Percentiles rank a stretch among this genome's conserved stretches.
Conservation (phyloP, 2,329 filamentous ascomycete species). For the Claviceps citrina region DNA sequence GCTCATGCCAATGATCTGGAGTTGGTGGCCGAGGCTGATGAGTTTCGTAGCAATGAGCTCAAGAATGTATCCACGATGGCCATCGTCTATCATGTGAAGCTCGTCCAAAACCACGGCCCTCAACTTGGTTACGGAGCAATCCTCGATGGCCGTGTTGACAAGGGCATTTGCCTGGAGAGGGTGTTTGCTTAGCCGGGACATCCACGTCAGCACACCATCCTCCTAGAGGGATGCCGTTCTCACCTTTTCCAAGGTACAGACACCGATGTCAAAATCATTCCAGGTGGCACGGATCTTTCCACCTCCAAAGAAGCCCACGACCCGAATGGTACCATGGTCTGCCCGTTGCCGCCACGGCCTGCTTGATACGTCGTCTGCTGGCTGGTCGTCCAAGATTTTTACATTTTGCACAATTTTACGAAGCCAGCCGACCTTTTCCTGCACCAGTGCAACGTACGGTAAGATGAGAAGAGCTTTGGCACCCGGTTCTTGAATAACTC, state of each 20-base stretch:
- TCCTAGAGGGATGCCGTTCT: too few species aligned
- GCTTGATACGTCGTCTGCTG: slow-evolving; percentile 19
- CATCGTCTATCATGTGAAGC: slow-evolving; percentile 69
- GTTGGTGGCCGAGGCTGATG: slow-evolving; percentile 47
- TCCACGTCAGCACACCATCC: too few species aligned
- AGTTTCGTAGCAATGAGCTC: slow-evolving; percentile 62
- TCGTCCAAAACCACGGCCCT: slow-evolving; percentile 59
- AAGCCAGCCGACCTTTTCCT: slow-evolving; percentile 65
- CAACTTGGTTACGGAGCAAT: slow-evolving; percentile 48
- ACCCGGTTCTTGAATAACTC: slow-evolving; percentile 44
- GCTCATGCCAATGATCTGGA: slow-evolving; percentile 68
- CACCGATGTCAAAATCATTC: slow-evolving; percentile 61
- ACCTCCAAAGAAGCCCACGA: slow-evolving; percentile 62
- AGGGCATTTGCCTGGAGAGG: slow-evolving; percentile 50
- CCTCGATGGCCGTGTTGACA: slow-evolving; percentile 57
- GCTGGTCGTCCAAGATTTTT: slow-evolving; percentile 14
- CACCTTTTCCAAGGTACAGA: slow-evolving; percentile 66
- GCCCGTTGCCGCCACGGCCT: slow-evolving; percentile 38
- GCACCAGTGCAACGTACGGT: slow-evolving; percentile 64
- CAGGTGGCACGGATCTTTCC: slow-evolving; percentile 51
- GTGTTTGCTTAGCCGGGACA: slow-evolving; percentile 3
- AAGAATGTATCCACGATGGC: slow-evolving; percentile 57
- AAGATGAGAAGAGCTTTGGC: slow-evolving; percentile 58
- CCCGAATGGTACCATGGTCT: slow-evolving; percentile 43
- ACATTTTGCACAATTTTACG: slow-evolving; percentile 45